Conservation (phyloP, 2,329 filamentous ascomycete species). For the Cercospora nicotianae region DNA sequence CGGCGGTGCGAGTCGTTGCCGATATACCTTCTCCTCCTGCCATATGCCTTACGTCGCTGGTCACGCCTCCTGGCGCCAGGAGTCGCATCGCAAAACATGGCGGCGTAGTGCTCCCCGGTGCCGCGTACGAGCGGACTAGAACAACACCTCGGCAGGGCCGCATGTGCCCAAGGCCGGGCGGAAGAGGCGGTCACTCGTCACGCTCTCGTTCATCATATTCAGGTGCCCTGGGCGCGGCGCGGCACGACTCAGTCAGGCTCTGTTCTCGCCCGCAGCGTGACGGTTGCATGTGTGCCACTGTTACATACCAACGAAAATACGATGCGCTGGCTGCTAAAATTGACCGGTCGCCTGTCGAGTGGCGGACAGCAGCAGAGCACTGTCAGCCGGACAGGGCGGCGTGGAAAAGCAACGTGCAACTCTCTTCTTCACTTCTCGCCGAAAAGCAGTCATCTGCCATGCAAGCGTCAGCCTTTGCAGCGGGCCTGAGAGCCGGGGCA, state of each 20-base stretch:
- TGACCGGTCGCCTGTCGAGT: background rate
- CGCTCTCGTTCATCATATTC: background rate
- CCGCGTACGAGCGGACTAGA: background rate
- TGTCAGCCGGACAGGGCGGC: conserved; percentile 5
- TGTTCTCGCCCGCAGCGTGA: conserved; percentile 5
- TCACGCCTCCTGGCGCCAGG: background rate
- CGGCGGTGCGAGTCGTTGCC: background rate
- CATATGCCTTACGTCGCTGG: background rate
- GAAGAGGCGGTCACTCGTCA: conserved; percentile 9
- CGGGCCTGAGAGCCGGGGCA: background rate
- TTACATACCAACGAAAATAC: conserved; percentile 13
- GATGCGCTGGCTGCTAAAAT: conserved; percentile 12
- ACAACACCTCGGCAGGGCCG: background rate
- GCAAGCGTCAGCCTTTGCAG: conserved; percentile 4
- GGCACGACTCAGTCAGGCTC: background rate
- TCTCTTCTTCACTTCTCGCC: conserved; percentile 11
- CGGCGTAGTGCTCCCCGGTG: background rate
- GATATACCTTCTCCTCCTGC: background rate
- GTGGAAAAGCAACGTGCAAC: conserved; percentile 2
- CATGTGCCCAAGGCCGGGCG: conserved; percentile 6
- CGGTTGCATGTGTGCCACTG: conserved; percentile 6
- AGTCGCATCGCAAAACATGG: background rate
- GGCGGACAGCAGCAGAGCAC: conserved; percentile 1
- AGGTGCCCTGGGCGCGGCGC: background rate
- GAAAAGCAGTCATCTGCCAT: conserved; percentile 1